These are phyloP conservation scores for Cenchrus purpureus DNA, from an alignment of 176 grass and related monocot species.

Conservation along the genomic window DNA sequence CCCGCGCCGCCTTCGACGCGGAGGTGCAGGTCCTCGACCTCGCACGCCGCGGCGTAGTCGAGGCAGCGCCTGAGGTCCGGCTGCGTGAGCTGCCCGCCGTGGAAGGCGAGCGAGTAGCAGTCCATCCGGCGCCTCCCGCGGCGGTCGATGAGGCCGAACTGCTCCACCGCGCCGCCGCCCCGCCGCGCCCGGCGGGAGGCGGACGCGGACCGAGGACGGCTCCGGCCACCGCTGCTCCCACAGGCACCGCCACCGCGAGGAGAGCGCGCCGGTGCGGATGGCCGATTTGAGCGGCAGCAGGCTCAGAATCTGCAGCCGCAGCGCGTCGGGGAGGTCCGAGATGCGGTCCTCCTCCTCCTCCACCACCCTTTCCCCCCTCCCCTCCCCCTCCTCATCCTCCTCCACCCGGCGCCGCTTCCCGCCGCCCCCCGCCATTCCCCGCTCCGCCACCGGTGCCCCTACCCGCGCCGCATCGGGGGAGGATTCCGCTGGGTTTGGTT, in stretches of 20 bases:
- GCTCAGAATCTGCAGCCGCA: constrained; percentile 69
- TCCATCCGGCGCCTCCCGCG: constrained; percentile 61
- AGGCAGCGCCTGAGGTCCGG: constrained; percentile 61
- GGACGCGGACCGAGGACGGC: constrained; percentile 46
- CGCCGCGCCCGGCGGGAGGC: constrained; percentile 16
- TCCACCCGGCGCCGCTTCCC: neutral
- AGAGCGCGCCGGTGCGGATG: constrained; percentile 54
- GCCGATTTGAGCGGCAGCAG: constrained; percentile 75
- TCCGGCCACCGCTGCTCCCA: constrained; percentile 67
- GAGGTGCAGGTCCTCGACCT: constrained; percentile 65
- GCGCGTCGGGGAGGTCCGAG: constrained; percentile 63
- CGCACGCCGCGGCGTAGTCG: constrained; percentile 67
- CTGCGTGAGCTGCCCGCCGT: constrained; percentile 50
- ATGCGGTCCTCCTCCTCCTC: constrained; percentile 47
- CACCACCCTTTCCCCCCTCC: no score
- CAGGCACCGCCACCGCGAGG: constrained; percentile 57
- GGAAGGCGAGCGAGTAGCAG: constrained; percentile 57
- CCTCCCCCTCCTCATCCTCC: neutral
- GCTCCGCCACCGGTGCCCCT: neutral
- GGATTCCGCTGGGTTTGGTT: constrained; percentile 9
- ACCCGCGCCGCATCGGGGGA: constrained; percentile 32
- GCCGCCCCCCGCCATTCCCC: neutral
- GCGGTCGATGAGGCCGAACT: constrained; percentile 1
- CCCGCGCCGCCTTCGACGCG: constrained; percentile 27
- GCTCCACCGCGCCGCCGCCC: constrained; percentile 1